phyloP scores from a whole-genome alignment of 2,329 filamentous ascomycete species.

The Talaromyces piceae region DNA sequence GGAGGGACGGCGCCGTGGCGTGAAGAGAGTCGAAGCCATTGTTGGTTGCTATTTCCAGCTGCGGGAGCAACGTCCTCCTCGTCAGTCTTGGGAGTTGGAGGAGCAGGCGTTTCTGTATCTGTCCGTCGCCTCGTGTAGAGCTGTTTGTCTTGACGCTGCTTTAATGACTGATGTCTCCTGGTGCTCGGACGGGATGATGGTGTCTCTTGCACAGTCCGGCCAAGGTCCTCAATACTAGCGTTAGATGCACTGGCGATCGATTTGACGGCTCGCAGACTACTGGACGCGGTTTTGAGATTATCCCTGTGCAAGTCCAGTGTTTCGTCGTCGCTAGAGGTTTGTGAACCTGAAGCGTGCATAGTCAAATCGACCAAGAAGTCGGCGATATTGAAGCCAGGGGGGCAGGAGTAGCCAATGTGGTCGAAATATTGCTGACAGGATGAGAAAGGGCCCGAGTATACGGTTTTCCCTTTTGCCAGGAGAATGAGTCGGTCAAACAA shows the following conservation, averaged over 20 bases:
- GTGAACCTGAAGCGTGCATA: constrained; percentile 74
- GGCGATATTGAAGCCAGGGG: constrained; percentile 95
- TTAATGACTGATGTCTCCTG: constrained; percentile 72
- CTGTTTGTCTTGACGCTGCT: constrained; percentile 78
- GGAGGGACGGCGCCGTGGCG: constrained; percentile 49
- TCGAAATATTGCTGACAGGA: constrained; percentile 92
- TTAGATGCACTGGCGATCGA: constrained; percentile 80
- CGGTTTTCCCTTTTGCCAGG: constrained; percentile 77
- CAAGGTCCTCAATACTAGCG: constrained; percentile 60
- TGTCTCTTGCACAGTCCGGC: constrained; percentile 54
- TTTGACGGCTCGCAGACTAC: constrained; percentile 81
- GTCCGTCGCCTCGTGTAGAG: constrained; percentile 74
- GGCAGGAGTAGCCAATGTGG: constrained; percentile 82
- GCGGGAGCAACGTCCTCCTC: constrained; percentile 51
- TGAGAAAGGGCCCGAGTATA: constrained; percentile 86
- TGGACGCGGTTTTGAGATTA: constrained; percentile 64
- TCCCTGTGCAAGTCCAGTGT: constrained; percentile 54
- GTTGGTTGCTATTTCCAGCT: constrained; percentile 45
- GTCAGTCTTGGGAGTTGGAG: constrained; percentile 55
- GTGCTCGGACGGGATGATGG: constrained; percentile 57
- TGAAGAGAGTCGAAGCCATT: constrained; percentile 55
- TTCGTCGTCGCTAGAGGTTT: constrained; percentile 48
- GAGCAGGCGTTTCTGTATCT: constrained; percentile 40
- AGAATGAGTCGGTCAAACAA: constrained; percentile 92
- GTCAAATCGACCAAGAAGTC: constrained; percentile 96